Percentiles rank a stretch among this genome's conserved stretches.
phyloP scores from a whole-genome alignment of 352 stramenopile genomes.

The Stramenopiles sp. region DNA sequence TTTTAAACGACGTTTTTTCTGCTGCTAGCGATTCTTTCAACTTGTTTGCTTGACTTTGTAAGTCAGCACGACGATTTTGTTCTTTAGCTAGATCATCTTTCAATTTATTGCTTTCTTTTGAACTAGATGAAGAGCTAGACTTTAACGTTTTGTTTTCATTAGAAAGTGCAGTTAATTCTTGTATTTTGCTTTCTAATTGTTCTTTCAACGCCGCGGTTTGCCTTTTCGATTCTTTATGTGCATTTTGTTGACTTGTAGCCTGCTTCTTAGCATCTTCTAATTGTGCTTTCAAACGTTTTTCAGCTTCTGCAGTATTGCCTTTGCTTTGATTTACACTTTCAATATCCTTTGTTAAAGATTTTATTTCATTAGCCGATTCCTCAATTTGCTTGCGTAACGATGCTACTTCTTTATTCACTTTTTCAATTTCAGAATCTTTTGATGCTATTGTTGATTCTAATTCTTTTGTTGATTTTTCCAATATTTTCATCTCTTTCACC shows the following conservation, averaged over 20 bases:
- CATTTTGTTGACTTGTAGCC: too few species aligned
- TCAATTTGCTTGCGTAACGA: background rate
- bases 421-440: too few species aligned
- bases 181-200: background rate
- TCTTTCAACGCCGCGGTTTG: slow-evolving; percentile 1
- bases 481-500: background rate
- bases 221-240: too few species aligned
- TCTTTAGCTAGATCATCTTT: background rate
- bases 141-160: background rate
- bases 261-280: too few species aligned
- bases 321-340: background rate
- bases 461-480: background rate
- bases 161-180: background rate
- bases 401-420: background rate
- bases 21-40: background rate
- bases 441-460: background rate
- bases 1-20: background rate
- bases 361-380: background rate
- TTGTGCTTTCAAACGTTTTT: background rate
- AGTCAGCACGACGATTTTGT: too few species aligned
- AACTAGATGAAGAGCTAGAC: background rate
- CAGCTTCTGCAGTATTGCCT: background rate
- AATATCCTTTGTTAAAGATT: background rate
- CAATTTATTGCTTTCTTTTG: background rate
- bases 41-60: too few species aligned